These are phyloP conservation scores for Suhomyces anneliseae DNA, from an alignment of 1,139 yeast genomes.

Conservation along the genomic window DNA sequence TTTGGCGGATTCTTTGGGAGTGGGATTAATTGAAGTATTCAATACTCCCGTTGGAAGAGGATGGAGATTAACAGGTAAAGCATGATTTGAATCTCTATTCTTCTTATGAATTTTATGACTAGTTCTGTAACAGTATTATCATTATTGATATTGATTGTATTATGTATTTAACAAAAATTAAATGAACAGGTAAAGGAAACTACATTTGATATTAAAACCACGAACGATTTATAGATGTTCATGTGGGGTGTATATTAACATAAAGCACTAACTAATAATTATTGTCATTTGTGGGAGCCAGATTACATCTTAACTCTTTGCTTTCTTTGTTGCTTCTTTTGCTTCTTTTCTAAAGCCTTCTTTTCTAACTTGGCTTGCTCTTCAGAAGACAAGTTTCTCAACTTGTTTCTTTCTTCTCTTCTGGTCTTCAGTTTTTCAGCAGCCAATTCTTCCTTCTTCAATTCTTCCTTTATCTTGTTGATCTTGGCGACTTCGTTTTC, in stretches of 20 bases:
- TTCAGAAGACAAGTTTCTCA: conserved; percentile 62
- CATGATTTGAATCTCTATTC: conserved; percentile 15
- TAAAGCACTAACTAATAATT: neutral
- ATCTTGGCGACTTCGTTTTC: conserved; percentile 67
- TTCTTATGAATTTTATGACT: too few relatives aligned
- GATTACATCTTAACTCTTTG: conserved; percentile 39
- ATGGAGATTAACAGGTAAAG: conserved; percentile 59
- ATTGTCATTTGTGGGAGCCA: neutral
- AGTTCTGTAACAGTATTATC: too few relatives aligned
- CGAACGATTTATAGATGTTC: too few relatives aligned
- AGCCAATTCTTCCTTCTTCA: conserved; percentile 66
- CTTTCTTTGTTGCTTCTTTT: conserved; percentile 43
- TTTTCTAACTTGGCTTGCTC: conserved; percentile 75
- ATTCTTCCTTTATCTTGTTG: conserved; percentile 57
- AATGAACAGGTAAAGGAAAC: too few relatives aligned
- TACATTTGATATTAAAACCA: too few relatives aligned
- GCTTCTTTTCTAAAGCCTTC: conserved; percentile 51
- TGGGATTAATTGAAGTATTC: conserved; percentile 68
- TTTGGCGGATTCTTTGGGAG: conserved; percentile 63
- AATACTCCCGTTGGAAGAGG: conserved; percentile 72
- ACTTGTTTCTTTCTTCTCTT: conserved; percentile 57
- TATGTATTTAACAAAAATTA: too few relatives aligned
- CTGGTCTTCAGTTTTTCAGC: conserved; percentile 69
- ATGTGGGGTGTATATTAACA: too few relatives aligned
- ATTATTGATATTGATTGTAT: too few relatives aligned